Evolutionary conservation across 768 basidiomycete species (phyloP).

Genomic region (Clitopilus passeckerianus): DNA sequence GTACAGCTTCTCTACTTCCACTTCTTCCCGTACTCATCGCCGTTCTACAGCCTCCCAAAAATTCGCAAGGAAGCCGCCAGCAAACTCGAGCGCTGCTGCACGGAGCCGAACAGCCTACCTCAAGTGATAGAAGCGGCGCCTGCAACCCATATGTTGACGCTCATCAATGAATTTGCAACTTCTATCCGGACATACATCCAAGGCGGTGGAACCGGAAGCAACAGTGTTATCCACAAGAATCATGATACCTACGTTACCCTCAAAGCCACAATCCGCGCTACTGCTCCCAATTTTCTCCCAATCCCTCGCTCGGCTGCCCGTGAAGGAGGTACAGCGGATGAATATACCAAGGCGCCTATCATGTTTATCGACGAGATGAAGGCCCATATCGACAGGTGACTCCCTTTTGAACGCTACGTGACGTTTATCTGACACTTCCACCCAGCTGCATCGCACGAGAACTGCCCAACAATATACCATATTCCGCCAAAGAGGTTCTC

Average conservation of each 20-base stretch:
- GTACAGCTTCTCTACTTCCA: constrained; percentile 8
- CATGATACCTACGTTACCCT: constrained; percentile 20
- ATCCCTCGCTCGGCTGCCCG: constrained; percentile 6
- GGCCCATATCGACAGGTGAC: constrained; percentile 23
- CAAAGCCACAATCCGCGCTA: constrained; percentile 24
- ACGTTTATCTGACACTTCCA: neutral
- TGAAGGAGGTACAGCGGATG: constrained; percentile 7
- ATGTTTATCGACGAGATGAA: constrained; percentile 27
- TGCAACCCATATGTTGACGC: constrained; percentile 26
- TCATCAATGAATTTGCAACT: constrained; percentile 27
- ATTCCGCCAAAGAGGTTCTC: constrained; percentile 25
- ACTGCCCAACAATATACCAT: constrained; percentile 32
- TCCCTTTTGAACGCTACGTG: constrained; percentile 3
- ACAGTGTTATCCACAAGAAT: constrained; percentile 24
- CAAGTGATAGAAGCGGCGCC: constrained; percentile 25
- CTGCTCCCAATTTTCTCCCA: constrained; percentile 32
- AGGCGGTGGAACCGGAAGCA: constrained; percentile 17
- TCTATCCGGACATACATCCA: constrained; percentile 21
- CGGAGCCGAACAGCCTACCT: constrained; percentile 22
- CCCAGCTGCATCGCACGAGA: constrained; percentile 31
- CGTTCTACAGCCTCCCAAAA: constrained; percentile 19
- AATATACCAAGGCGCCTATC: constrained; percentile 9
- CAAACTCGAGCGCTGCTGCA: constrained; percentile 18
- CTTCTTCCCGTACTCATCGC: neutral
- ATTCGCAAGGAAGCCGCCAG: constrained; percentile 19